Evolutionary conservation across 2,329 filamentous ascomycete species (phyloP).

Genomic region (Aspergillus japonicus): DNA sequence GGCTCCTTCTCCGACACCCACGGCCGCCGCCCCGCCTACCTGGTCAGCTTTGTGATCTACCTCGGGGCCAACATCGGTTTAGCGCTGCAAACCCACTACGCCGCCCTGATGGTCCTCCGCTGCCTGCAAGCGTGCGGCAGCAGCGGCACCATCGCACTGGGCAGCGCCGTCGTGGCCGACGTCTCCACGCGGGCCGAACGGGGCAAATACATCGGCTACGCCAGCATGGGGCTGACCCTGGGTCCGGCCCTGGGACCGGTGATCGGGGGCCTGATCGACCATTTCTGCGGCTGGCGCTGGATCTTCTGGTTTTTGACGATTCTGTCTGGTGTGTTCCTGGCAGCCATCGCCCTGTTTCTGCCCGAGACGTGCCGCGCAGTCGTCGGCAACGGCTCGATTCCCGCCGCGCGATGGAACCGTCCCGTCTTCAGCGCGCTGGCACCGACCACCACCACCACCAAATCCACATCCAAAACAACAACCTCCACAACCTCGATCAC

Average conservation of each 20-base stretch:
- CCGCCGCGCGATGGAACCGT: conserved; percentile 25
- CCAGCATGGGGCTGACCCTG: conserved; percentile 57
- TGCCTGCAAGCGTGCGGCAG: conserved; percentile 49
- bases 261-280: conserved; percentile 62
- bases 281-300: conserved; percentile 65
- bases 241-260: conserved; percentile 56
- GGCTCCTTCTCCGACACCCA: conserved; percentile 62
- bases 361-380: conserved; percentile 51
- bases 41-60: conserved; percentile 54
- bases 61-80: conserved; percentile 39
- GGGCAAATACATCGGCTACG: conserved; percentile 70
- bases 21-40: conserved; percentile 62
- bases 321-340: conserved; percentile 42
- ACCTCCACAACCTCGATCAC: conserved; percentile 4
- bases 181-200: conserved; percentile 67
- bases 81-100: conserved; percentile 35
- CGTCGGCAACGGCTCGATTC: conserved; percentile 35
- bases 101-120: conserved; percentile 37
- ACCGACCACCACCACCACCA: not conserved
- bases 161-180: conserved; percentile 70
- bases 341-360: conserved; percentile 56
- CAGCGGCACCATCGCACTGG: conserved; percentile 68
- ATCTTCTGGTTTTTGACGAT: conserved; percentile 71
- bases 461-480: not conserved
- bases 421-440: not conserved